Percentiles rank a stretch among this genome's conserved stretches.
phyloP scores from a whole-genome alignment of 2,329 filamentous ascomycete species.

The Aspergillus luchuensis region DNA sequence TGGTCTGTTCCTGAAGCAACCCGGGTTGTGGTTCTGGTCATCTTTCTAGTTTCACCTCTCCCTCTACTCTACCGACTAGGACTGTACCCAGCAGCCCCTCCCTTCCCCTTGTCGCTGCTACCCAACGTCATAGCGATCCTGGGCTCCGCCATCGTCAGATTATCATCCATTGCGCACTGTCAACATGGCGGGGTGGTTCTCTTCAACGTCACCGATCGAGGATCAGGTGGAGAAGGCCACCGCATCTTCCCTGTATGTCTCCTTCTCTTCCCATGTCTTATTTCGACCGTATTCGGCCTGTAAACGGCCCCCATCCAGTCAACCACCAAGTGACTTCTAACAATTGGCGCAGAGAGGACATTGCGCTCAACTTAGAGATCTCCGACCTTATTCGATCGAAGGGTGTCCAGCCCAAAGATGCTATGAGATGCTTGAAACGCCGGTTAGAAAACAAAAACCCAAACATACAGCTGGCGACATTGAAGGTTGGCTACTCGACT shows the following conservation, averaged over 20 bases:
- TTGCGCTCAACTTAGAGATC: conserved; percentile 95
- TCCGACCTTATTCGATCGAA: conserved; percentile 97
- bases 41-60: neutral
- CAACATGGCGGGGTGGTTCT: conserved; percentile 96
- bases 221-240: conserved; percentile 97
- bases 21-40: neutral
- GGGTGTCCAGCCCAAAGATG: conserved; percentile 94
- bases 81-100: neutral
- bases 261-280: conserved; percentile 9
- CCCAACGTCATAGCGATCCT: conserved; percentile 25
- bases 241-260: conserved; percentile 80
- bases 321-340: conserved; percentile 10
- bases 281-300: neutral
- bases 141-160: conserved; percentile 11
- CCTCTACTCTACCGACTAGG: neutral
- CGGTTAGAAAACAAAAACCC: conserved; percentile 97
- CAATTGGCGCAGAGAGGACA: conserved; percentile 71
- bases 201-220: conserved; percentile 87
- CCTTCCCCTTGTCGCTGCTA: conserved; percentile 7
- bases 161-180: conserved; percentile 31
- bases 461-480: conserved; percentile 90
- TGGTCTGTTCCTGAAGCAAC: neutral
- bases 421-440: conserved; percentile 93
- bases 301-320: neutral
- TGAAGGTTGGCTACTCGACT: conserved; percentile 67